These are phyloP conservation scores for Cinnamomum micranthum DNA, from an alignment of 164 flowering plant genomes.

Conservation along the genomic window DNA sequence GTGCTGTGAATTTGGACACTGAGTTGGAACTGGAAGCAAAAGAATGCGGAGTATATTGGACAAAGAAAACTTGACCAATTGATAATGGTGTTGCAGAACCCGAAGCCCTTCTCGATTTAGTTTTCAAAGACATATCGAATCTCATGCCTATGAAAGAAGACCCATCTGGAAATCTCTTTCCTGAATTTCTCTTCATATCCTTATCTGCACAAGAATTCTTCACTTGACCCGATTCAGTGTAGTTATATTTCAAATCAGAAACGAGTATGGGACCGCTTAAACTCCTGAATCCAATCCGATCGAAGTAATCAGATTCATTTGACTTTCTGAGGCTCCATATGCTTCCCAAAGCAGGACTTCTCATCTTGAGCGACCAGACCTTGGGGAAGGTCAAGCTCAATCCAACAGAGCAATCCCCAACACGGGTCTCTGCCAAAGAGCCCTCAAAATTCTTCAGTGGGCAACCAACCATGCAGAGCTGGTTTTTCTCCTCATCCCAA, in stretches of 20 bases:
- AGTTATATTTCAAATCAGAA: constrained; percentile 43
- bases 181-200: constrained; percentile 11
- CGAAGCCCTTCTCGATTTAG: constrained; percentile 16
- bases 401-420: constrained; percentile 58
- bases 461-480: constrained; percentile 42
- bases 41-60: background rate
- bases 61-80: constrained; percentile 32
- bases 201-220: constrained; percentile 33
- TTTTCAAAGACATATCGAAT: constrained; percentile 33
- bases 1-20: background rate
- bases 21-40: background rate
- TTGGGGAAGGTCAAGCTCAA: constrained; percentile 41
- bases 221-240: constrained; percentile 30
- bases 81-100: constrained; percentile 36
- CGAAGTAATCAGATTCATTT: constrained; percentile 45
- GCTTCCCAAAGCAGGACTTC: constrained; percentile 34
- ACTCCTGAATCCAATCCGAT: constrained; percentile 23
- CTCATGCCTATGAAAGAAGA: constrained; percentile 36
- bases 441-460: constrained; percentile 22
- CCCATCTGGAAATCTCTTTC: constrained; percentile 34
- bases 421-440: constrained; percentile 26
- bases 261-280: background rate
- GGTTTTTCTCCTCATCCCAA: constrained; percentile 48
- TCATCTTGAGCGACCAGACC: constrained; percentile 33
- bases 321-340: constrained; percentile 46